phyloP scores from a whole-genome alignment of 176 grass and related monocot species.

The Juncus effusus region DNA sequence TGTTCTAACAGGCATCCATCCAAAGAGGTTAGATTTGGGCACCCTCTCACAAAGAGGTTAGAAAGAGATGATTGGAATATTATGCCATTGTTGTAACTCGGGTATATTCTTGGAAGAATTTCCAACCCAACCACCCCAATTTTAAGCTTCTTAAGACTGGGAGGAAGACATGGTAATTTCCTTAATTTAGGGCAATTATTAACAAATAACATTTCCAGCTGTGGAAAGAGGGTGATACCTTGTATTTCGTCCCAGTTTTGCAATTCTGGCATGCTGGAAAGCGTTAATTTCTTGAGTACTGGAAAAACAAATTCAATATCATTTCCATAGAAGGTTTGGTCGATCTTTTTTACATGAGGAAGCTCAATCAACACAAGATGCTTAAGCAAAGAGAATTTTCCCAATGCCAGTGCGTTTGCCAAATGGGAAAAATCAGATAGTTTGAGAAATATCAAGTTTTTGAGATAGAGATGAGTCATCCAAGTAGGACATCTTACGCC shows the following conservation, averaged over 20 bases:
- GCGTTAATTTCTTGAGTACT: conserved; percentile 1
- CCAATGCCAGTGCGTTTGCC: not conserved
- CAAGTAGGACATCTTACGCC: not conserved
- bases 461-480: not conserved
- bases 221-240: not conserved
- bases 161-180: not conserved
- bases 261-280: not conserved
- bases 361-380: not conserved
- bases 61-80: too few species aligned
- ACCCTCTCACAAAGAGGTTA: too few species aligned
- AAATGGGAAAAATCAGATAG: not conserved
- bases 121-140: too few species aligned
- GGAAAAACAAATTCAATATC: not conserved
- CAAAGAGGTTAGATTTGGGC: not conserved
- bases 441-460: not conserved
- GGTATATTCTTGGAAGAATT: too few species aligned
- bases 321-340: conserved; percentile 10
- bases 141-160: not conserved
- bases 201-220: not conserved
- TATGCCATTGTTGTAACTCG: too few species aligned
- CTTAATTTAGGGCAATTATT: not conserved
- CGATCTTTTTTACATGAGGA: not conserved
- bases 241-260: conserved; percentile 7
- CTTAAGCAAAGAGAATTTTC: conserved; percentile 14
- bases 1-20: not conserved